Percentiles rank a stretch among this genome's conserved stretches.
phyloP scores from a whole-genome alignment of 2,329 filamentous ascomycete species.

The Cordyceps javanica region DNA sequence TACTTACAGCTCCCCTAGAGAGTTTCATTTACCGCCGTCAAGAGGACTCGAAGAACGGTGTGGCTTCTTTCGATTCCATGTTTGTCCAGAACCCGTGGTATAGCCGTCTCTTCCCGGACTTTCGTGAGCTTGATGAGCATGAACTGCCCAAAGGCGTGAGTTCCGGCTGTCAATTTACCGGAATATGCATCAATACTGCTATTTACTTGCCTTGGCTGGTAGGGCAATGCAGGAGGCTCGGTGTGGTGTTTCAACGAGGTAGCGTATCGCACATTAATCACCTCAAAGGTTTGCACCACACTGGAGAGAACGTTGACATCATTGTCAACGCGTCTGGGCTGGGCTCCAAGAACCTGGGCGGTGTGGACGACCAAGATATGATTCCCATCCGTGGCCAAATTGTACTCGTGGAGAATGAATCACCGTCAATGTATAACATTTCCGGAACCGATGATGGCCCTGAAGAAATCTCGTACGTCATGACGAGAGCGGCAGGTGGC shows the following conservation, averaged over 20 bases:
- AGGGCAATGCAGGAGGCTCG: conserved; percentile 68
- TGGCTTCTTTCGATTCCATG: conserved; percentile 59
- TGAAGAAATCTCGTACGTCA: conserved; percentile 71
- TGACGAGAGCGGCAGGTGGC: conserved; percentile 73
- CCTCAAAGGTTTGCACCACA: conserved; percentile 46
- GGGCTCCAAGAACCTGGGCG: conserved; percentile 66
- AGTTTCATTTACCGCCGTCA: conserved; percentile 47
- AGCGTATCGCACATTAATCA: conserved; percentile 64
- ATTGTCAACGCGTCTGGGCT: conserved; percentile 84
- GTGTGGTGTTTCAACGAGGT: conserved; percentile 60
- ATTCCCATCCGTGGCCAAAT: conserved; percentile 77
- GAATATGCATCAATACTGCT: conserved; percentile 85
- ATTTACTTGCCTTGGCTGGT: conserved; percentile 83
- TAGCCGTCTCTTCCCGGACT: conserved; percentile 60
- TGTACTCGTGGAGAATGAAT: conserved; percentile 77
- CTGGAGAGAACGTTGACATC: conserved; percentile 53
- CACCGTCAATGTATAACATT: conserved; percentile 59
- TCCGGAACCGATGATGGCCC: conserved; percentile 69
- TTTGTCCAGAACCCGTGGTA: conserved; percentile 65
- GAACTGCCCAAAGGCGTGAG: conserved; percentile 62
- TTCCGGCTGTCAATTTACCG: conserved; percentile 70
- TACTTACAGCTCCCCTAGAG: conserved; percentile 27
- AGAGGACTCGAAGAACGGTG: conserved; percentile 49
- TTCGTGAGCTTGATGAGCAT: conserved; percentile 49
- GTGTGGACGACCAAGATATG: conserved; percentile 69